phyloP scores from a whole-genome alignment of 1,284 basidiomycete species.

The Naganishia sp. region DNA sequence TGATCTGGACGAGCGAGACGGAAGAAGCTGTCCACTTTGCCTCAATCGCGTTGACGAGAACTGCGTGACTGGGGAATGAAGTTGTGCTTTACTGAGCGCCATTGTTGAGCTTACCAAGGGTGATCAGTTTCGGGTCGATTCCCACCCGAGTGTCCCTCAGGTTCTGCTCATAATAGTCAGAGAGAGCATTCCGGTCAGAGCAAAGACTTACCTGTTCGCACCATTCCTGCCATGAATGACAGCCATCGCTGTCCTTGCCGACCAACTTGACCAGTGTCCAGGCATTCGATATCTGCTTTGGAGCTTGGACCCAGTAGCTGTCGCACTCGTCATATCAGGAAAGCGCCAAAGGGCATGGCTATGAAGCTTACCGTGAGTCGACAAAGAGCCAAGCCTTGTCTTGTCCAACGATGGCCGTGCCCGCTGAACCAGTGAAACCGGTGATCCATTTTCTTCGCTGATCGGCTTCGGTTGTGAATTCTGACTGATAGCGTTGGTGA shows the following conservation, averaged over 20 bases:
- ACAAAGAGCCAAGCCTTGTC: slow-evolving; percentile 62
- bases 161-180: slow-evolving; percentile 29
- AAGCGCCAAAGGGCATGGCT: background rate
- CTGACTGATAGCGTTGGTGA: slow-evolving; percentile 68
- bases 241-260: slow-evolving; percentile 55
- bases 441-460: slow-evolving; percentile 81
- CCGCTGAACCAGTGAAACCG: slow-evolving; percentile 85
- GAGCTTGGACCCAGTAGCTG: slow-evolving; percentile 83
- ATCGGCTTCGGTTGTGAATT: slow-evolving; percentile 78
- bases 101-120: slow-evolving; percentile 60
- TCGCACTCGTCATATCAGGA: background rate
- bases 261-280: slow-evolving; percentile 77
- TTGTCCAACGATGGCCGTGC: slow-evolving; percentile 64
- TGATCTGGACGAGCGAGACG: slow-evolving; percentile 62
- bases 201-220: slow-evolving; percentile 58
- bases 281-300: slow-evolving; percentile 69
- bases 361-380: slow-evolving; percentile 61
- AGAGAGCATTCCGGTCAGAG: background rate
- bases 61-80: background rate
- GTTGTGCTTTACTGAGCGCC: background rate
- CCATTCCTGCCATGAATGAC: slow-evolving; percentile 78
- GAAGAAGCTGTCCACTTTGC: slow-evolving; percentile 58
- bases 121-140: slow-evolving; percentile 83
- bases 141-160: slow-evolving; percentile 67
- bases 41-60: slow-evolving; percentile 3